Conservation (phyloP, 2,329 filamentous ascomycete species). For the Fusarium setosum region DNA sequence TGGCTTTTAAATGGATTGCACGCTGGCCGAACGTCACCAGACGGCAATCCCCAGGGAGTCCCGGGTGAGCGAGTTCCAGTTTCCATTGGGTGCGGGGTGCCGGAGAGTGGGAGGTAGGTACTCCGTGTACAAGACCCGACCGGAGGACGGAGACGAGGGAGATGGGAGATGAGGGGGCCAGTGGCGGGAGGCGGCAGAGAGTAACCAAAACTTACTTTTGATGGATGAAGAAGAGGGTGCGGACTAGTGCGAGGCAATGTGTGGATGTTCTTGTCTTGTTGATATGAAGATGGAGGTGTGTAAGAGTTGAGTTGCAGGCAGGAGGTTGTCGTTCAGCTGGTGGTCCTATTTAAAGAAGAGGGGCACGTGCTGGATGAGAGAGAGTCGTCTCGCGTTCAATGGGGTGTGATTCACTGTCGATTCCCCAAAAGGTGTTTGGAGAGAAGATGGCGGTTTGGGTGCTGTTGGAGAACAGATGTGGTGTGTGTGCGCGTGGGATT, state of each 20-base stretch:
- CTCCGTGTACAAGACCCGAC: constrained; percentile 30
- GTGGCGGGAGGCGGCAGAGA: constrained; percentile 1
- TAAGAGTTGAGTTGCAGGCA: constrained; percentile 5
- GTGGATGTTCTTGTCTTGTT: background rate
- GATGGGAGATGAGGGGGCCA: background rate
- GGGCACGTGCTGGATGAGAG: constrained; percentile 1
- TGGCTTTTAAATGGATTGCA: constrained; percentile 40
- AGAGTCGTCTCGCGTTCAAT: background rate
- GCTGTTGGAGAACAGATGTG: constrained; percentile 10
- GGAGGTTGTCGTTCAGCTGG: constrained; percentile 4
- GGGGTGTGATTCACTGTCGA: background rate
- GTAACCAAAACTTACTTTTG: constrained; percentile 32
- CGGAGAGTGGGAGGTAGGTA: constrained; percentile 18
- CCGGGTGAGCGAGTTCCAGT: constrained; percentile 11
- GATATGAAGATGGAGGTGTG: background rate
- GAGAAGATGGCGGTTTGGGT: too few relatives aligned
- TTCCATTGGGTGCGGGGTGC: constrained; percentile 30
- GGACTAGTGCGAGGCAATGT: constrained; percentile 1
- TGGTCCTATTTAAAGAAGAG: constrained; percentile 3
- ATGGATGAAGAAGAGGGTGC: constrained; percentile 1
- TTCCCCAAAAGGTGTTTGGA: background rate
- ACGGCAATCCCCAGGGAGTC: constrained; percentile 22
- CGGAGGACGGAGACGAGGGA: constrained; percentile 16
- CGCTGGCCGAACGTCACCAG: constrained; percentile 38
- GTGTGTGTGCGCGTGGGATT: background rate